A percentile compares a stretch with the other conserved stretches of the same genome.
Conservation (phyloP, 306 rosid species). For the Prunus davidiana region DNA sequence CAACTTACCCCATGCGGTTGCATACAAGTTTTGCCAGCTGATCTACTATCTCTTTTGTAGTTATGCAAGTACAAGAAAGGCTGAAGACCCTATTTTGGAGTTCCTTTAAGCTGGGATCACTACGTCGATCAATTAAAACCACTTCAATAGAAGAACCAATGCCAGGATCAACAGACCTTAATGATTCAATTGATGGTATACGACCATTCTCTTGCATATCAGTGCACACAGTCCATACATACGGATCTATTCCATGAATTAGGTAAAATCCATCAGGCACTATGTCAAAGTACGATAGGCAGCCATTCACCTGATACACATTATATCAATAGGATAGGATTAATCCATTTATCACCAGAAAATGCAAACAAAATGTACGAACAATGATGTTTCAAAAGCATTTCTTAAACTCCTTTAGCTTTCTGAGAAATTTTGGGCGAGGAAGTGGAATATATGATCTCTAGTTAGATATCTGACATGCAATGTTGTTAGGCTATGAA, state of each 20-base stretch:
- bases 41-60: slow-evolving; percentile 80
- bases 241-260: slow-evolving; percentile 87
- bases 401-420: not conserved
- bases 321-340: slow-evolving; percentile 28
- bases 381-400: not conserved
- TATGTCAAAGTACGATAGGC: slow-evolving; percentile 83
- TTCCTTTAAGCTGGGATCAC: slow-evolving; percentile 85
- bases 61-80: slow-evolving; percentile 69
- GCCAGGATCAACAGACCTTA: slow-evolving; percentile 67
- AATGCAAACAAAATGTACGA: not conserved
- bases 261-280: slow-evolving; percentile 92
- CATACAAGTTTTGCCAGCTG: slow-evolving; percentile 90
- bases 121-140: slow-evolving; percentile 68
- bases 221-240: slow-evolving; percentile 88
- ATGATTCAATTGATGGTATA: slow-evolving; percentile 77
- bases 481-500: not conserved
- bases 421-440: not conserved
- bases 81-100: slow-evolving; percentile 60
- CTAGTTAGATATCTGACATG: slow-evolving; percentile 6
- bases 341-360: slow-evolving; percentile 10
- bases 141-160: slow-evolving; percentile 72
- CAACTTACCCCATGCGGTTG: slow-evolving; percentile 88
- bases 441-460: not conserved
- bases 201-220: slow-evolving; percentile 85
- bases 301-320: slow-evolving; percentile 84